Conservation (phyloP, 2,329 filamentous ascomycete species). For the Zasmidium cellare region DNA sequence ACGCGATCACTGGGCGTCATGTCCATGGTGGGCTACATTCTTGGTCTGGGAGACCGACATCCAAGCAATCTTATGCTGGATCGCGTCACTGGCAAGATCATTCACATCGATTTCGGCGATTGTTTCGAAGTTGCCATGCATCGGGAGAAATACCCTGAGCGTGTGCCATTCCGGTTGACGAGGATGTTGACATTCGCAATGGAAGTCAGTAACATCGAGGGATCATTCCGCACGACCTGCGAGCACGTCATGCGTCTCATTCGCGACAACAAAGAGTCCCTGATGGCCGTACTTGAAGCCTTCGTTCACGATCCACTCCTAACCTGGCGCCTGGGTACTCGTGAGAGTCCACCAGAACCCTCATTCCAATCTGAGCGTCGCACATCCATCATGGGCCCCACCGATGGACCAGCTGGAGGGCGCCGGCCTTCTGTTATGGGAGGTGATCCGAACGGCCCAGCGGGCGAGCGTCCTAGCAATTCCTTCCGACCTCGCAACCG, state of each 20-base stretch:
- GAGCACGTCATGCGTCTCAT: slow-evolving; percentile 98
- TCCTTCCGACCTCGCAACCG: slow-evolving; percentile 33
- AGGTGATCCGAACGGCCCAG: slow-evolving; percentile 27
- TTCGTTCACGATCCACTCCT: slow-evolving; percentile 99
- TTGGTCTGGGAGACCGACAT: slow-evolving; percentile 93
- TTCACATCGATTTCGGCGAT: slow-evolving; percentile 99
- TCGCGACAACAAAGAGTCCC: slow-evolving; percentile 93
- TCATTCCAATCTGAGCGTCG: slow-evolving; percentile 63
- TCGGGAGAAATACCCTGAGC: slow-evolving; percentile 96
- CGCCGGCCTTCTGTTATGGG: slow-evolving; percentile 35
- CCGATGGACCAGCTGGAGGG: slow-evolving; percentile 29
- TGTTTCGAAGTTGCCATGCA: slow-evolving; percentile 99
- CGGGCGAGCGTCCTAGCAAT: slow-evolving; percentile 25
- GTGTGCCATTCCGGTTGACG: slow-evolving; percentile 95
- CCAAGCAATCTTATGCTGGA: slow-evolving; percentile 98
- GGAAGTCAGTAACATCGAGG: slow-evolving; percentile 99
- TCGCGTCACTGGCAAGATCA: slow-evolving; percentile 90
- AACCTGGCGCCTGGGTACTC: slow-evolving; percentile 81
- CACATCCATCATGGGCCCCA: slow-evolving; percentile 57
- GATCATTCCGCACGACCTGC: slow-evolving; percentile 95
- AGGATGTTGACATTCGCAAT: slow-evolving; percentile 99
- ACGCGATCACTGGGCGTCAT: slow-evolving; percentile 96
- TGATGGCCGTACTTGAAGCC: slow-evolving; percentile 97
- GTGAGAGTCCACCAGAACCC: slow-evolving; percentile 60
- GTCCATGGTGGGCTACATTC: slow-evolving; percentile 99